Base-by-base conservation (phyloP, 768 basidiomycete species). In the Ramaria sp. region DNA sequence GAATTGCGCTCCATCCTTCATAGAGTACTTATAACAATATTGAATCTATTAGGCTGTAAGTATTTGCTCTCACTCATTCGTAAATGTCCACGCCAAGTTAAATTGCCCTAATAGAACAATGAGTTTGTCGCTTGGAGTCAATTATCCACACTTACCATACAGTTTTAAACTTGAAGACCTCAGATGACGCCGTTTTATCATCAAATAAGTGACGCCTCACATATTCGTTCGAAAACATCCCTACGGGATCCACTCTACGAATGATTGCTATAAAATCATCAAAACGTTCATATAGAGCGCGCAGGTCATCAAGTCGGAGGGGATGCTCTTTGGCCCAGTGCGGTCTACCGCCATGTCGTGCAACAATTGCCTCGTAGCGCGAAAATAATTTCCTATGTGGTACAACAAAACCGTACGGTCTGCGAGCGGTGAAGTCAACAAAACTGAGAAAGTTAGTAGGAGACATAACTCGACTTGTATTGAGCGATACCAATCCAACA, bases 401-500 rank as follows among this genome's bases (percentile, higher is more conserved):
- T 7, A 91, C 82, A 47, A 82, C 79, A 57, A 83, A 74, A 6
- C 85, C 85, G 64, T 93, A 97, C 3, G 93, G 92, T 63, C 93
- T 95, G 60, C 36, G 16, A 18, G 32, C 10, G 34, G 47, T 50
- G 57, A 30, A 36, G 30, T 50, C 52, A 39, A 50, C 52, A n/a
- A 34, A 24, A 18, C 57, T 47, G 50, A 53, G 48, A 51, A 7
- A 37, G 24, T 38, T n/a, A 15, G 25, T 51, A 28, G 34, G 48
- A 51, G 25, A 50, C 18, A 47, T 6, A 69, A 88, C 63, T n/a
- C n/a, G 56, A 97, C 95, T 90, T 91, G 73, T 83, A 99, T 64
- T 94, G 90, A n/a, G 96, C 80, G 50, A 98, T 81, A n/a, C 96
- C 96, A 57, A 99, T 89, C 88, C 93, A 99, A 61, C 84, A 87